Evolutionary conservation across 805 yeast genomes (phyloP).

Genomic region (Starmerella khaoyaiensis): DNA sequence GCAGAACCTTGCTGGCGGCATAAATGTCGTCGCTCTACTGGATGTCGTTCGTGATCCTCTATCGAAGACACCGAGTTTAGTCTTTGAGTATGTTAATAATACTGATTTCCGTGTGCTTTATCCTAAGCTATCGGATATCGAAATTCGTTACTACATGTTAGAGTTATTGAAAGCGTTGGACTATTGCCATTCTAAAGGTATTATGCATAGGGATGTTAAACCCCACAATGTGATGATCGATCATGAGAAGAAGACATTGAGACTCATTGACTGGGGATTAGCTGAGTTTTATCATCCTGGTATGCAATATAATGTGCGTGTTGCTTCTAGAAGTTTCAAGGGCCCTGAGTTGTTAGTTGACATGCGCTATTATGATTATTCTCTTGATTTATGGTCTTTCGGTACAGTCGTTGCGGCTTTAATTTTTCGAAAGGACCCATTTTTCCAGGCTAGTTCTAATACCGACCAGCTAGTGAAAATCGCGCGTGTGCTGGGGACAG

Average conservation of each 20-base stretch:
- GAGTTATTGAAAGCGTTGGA: slow-evolving; percentile 74
- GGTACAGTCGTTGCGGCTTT: slow-evolving; percentile 89
- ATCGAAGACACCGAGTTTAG: slow-evolving; percentile 66
- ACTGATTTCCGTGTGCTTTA: slow-evolving; percentile 76
- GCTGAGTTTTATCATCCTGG: slow-evolving; percentile 90
- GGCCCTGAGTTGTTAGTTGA: slow-evolving; percentile 85
- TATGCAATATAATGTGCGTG: slow-evolving; percentile 80
- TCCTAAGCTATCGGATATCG: slow-evolving; percentile 62
- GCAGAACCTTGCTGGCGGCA: slow-evolving; percentile 73
- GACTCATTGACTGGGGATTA: slow-evolving; percentile 88
- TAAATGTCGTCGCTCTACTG: slow-evolving; percentile 58
- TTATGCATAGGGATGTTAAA: slow-evolving; percentile 88
- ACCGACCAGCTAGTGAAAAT: slow-evolving; percentile 86
- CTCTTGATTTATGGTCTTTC: slow-evolving; percentile 78
- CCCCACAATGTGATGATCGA: slow-evolving; percentile 93
- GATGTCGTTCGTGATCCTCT: slow-evolving; percentile 83
- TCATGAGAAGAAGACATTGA: slow-evolving; percentile 44
- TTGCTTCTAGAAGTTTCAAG: slow-evolving; percentile 81
- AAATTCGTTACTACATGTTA: slow-evolving; percentile 70
- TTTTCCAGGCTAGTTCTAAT: slow-evolving; percentile 83
- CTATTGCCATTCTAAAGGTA: slow-evolving; percentile 84
- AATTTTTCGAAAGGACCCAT: slow-evolving; percentile 79
- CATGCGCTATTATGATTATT: slow-evolving; percentile 72
- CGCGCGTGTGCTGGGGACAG: slow-evolving; percentile 77
- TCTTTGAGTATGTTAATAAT: slow-evolving; percentile 75